These are phyloP conservation scores for Coniella lustricola DNA, from an alignment of 2,329 filamentous ascomycete species.

Conservation along the genomic window DNA sequence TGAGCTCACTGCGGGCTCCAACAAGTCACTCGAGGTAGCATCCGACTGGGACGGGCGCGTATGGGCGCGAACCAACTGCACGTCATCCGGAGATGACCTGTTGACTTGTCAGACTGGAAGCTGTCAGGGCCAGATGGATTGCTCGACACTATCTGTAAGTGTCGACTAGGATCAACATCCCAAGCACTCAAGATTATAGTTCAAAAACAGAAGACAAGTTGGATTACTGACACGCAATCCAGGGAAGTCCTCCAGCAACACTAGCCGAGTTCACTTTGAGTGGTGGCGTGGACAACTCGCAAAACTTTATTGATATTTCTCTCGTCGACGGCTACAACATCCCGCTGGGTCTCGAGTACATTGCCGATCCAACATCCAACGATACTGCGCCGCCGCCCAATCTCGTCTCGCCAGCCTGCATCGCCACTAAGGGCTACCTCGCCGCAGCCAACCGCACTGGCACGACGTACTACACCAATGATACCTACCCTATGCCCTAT, in stretches of 20 bases:
- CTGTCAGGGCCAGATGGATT: slow-evolving; percentile 42
- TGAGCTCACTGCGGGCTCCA: slow-evolving; percentile 51
- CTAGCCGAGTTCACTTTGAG: slow-evolving; percentile 75
- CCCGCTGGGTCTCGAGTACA: slow-evolving; percentile 56
- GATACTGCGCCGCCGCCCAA: slow-evolving; percentile 65
- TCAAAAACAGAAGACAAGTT: background rate
- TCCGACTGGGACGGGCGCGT: slow-evolving; percentile 73
- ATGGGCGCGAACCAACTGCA: slow-evolving; percentile 81
- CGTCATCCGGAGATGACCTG: slow-evolving; percentile 55
- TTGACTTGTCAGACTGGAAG: slow-evolving; percentile 41
- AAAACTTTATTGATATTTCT: slow-evolving; percentile 80
- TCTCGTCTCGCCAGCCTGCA: slow-evolving; percentile 68
- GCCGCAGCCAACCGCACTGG: slow-evolving; percentile 46
- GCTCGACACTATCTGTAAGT: slow-evolving; percentile 26
- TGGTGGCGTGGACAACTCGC: slow-evolving; percentile 50
- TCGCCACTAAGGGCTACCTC: slow-evolving; percentile 60
- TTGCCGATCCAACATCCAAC: slow-evolving; percentile 48
- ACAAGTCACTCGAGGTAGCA: slow-evolving; percentile 56
- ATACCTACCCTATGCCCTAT: slow-evolving; percentile 59
- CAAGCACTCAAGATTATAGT: no score
- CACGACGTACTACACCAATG: slow-evolving; percentile 53
- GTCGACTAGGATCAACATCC: no score
- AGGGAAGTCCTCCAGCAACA: slow-evolving; percentile 68
- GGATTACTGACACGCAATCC: background rate
- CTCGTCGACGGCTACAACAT: slow-evolving; percentile 82